Percentiles rank a stretch among this genome's conserved stretches.
Conservation (phyloP, 2,329 filamentous ascomycete genomes). For the Monilinia polystroma region DNA sequence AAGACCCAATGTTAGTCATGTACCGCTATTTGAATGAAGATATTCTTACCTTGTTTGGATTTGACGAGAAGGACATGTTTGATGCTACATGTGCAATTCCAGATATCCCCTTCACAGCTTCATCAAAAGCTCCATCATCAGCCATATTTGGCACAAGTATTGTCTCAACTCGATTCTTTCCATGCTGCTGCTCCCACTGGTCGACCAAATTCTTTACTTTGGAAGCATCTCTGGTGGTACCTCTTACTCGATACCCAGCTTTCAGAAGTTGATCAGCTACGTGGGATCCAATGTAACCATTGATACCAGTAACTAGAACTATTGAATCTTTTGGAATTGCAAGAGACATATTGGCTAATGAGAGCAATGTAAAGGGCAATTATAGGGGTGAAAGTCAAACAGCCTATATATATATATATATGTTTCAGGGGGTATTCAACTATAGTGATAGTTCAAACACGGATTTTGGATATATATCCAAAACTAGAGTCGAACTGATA, state of each 20-base stretch:
- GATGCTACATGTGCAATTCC: slow-evolving; percentile 45
- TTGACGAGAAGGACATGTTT: slow-evolving; percentile 39
- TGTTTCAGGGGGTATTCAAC: neutral
- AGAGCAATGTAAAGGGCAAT: neutral
- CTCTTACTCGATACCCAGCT: slow-evolving; percentile 47
- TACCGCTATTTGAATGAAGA: neutral
- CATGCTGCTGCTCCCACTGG: slow-evolving; percentile 41
- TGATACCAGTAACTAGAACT: slow-evolving; percentile 46
- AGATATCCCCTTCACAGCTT: slow-evolving; percentile 36
- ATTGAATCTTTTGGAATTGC: slow-evolving; percentile 38
- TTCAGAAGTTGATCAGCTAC: slow-evolving; percentile 44
- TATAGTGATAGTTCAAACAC: neutral
- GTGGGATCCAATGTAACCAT: slow-evolving; percentile 46
- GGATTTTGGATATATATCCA: neutral
- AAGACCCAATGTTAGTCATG: neutral
- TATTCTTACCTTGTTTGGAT: slow-evolving; percentile 42
- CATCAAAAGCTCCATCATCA: slow-evolving; percentile 32
- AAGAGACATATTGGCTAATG: neutral
- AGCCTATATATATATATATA: neutral
- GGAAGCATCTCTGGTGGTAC: slow-evolving; percentile 43
- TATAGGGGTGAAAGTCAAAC: neutral
- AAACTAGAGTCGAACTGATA: neutral
- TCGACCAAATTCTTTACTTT: slow-evolving; percentile 41
- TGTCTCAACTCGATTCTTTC: slow-evolving; percentile 41
- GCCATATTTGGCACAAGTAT: slow-evolving; percentile 42